Evolutionary conservation across 2,329 filamentous ascomycete genomes (phyloP).

Genomic region (Scolecobasidium constrictum): DNA sequence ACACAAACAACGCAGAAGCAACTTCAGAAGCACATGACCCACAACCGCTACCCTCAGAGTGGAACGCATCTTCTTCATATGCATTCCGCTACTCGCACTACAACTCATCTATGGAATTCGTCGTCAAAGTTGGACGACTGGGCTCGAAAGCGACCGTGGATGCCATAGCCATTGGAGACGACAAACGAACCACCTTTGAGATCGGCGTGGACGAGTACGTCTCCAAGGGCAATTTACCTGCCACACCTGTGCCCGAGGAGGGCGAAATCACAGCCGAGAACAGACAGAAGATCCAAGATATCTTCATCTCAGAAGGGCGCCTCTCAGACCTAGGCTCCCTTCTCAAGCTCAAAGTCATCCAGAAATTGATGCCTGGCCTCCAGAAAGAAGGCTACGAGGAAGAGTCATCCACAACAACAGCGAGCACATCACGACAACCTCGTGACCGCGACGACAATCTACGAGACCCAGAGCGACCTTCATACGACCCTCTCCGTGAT

Average conservation of each 20-base stretch:
- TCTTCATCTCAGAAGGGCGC: constrained; percentile 65
- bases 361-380: constrained; percentile 68
- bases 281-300: constrained; percentile 34
- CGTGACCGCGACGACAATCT: constrained; percentile 23
- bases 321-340: constrained; percentile 57
- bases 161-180: constrained; percentile 67
- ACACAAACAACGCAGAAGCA: constrained; percentile 35
- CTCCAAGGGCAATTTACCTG: constrained; percentile 47
- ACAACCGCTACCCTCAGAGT: constrained; percentile 59
- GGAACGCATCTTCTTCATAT: constrained; percentile 66
- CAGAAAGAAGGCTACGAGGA: constrained; percentile 73
- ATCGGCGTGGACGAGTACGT: constrained; percentile 65
- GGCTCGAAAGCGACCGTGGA: constrained; percentile 77
- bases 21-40: constrained; percentile 44
- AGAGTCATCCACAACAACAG: constrained; percentile 15
- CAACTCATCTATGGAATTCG: constrained; percentile 74
- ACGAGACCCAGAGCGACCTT: constrained; percentile 24
- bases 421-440: constrained; percentile 8
- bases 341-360: constrained; percentile 70
- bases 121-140: constrained; percentile 72
- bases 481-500: constrained; percentile 34
- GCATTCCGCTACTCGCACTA: constrained; percentile 79
- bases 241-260: constrained; percentile 35
- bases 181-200: constrained; percentile 71
- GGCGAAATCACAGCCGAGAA: not conserved